Evolutionary conservation across 805 yeast species (phyloP).

Genomic region (Gaillardinia entomophila): DNA sequence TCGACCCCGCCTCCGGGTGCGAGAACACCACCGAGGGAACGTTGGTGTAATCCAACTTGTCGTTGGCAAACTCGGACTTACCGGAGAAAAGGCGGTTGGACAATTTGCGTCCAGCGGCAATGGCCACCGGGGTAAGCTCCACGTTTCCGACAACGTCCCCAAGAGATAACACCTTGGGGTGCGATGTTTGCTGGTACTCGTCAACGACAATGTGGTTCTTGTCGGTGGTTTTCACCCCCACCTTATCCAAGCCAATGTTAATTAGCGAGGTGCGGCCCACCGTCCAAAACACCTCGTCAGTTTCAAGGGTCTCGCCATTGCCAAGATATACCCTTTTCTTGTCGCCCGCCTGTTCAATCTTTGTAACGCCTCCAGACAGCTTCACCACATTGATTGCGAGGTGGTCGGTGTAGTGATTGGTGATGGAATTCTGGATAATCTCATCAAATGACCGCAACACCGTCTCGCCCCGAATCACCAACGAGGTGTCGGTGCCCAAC

Average conservation of each 20-base stretch:
- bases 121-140: constrained; percentile 96
- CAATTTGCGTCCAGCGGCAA: constrained; percentile 94
- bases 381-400: constrained; percentile 78
- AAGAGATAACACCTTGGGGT: constrained; percentile 68
- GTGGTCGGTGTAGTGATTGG: constrained; percentile 71
- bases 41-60: constrained; percentile 79
- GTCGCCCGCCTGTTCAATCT: constrained; percentile 26
- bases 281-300: constrained; percentile 88
- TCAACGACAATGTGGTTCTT: constrained; percentile 69
- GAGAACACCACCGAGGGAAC: constrained; percentile 96
- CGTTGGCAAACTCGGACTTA: constrained; percentile 57
- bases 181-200: constrained; percentile 79
- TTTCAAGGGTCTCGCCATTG: constrained; percentile 39
- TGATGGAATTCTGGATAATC: constrained; percentile 69
- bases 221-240: constrained; percentile 60
- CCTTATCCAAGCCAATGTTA: constrained; percentile 69
- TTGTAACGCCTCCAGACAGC: constrained; percentile 39
- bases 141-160: constrained; percentile 94
- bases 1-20: constrained; percentile 95
- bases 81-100: constrained; percentile 87
- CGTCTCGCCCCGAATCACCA: constrained; percentile 87
- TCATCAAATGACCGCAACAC: constrained; percentile 86
- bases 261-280: constrained; percentile 80
- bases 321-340: constrained; percentile 32
- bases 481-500: constrained; percentile 78